Base-by-base conservation (phyloP, 140 eudicot genomes). In the Senecio squalidus region DNA sequence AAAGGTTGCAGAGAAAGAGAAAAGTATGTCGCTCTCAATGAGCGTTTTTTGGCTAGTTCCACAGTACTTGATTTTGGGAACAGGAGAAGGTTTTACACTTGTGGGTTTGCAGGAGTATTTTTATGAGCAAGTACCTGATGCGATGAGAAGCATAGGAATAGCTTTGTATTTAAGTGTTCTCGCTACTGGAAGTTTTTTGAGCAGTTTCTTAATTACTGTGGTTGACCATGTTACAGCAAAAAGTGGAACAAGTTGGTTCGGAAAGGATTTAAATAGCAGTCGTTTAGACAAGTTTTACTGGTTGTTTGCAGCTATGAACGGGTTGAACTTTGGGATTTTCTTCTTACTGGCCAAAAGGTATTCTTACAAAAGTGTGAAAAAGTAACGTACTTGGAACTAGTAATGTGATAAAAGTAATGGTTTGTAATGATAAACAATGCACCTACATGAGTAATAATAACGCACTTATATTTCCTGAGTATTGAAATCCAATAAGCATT, bases 51-150 rank as follows among this genome's bases (percentile, higher is more conserved):
- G 91, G 95, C 52, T 82, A 16, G 74, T 77, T 1, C 95, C 92
- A 0, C 85, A 82, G 51, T 80, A 41, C 58, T 24, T 86, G 18
- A 50, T 83, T 9, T 9, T 74, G 24, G 92, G 85, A 0, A 38
- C 77, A 2, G 88, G 69, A 44, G 93, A 86, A 22, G 76, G 67
- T 23, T 83, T 86, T 55, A 48, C 83, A 1, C 76, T 80, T 2
- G 88, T 86, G 24, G 95, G 95, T 0, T 72, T 80, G 74, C 93
- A 86, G 41, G 95, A 86, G 67, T 80, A 61, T 40, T 83, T 83
- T 49, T 87, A 83, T 21, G 89, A 80, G 9, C 89, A 87, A 68
- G 86, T 80, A 4, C 96, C 89, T 0, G 88, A 86, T 10, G 66
- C 85, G 1, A 80, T 83, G 92, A 80, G 88, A 55, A 86, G 95